A percentile compares a stretch with the other conserved stretches of the same genome.
phyloP scores from a whole-genome alignment of 2,329 filamentous ascomycete species.

The Dryadomyces sulphureus region DNA sequence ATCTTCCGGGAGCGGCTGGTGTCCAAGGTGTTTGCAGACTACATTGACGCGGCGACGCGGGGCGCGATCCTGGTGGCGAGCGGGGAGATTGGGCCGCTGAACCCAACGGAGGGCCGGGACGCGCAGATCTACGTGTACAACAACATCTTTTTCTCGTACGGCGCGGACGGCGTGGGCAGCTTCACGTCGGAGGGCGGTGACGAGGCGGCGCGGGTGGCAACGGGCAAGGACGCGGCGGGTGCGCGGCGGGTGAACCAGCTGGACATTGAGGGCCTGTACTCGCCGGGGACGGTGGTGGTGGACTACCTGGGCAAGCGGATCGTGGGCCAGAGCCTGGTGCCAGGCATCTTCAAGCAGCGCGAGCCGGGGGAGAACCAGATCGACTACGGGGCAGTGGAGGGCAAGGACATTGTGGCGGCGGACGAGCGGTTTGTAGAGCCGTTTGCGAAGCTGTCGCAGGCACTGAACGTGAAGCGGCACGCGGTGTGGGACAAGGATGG shows the following conservation, averaged over 20 bases:
- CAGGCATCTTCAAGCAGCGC: slow-evolving; percentile 96
- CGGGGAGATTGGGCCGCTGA: slow-evolving; percentile 83
- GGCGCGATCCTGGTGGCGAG: slow-evolving; percentile 85
- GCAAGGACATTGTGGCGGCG: slow-evolving; percentile 85
- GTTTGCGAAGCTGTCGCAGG: slow-evolving; percentile 83
- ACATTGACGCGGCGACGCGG: slow-evolving; percentile 85
- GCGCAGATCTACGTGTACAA: slow-evolving; percentile 99
- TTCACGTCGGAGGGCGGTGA: slow-evolving; percentile 95
- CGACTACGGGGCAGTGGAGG: slow-evolving; percentile 95
- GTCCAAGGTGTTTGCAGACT: slow-evolving; percentile 94
- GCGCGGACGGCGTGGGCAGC: slow-evolving; percentile 91
- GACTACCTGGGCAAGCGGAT: slow-evolving; percentile 96
- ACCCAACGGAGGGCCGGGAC: slow-evolving; percentile 82
- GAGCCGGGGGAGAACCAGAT: slow-evolving; percentile 98
- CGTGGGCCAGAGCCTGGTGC: slow-evolving; percentile 94
- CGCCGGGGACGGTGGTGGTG: slow-evolving; percentile 87
- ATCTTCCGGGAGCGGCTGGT: slow-evolving; percentile 90
- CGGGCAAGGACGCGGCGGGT: slow-evolving; percentile 89
- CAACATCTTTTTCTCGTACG: slow-evolving; percentile 99
- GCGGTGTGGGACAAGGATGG: slow-evolving; percentile 96
- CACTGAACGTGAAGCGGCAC: slow-evolving; percentile 84
- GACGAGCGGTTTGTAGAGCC: slow-evolving; percentile 72
- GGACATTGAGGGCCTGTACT: slow-evolving; percentile 88
- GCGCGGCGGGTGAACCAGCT: slow-evolving; percentile 94
- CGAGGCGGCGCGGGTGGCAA: slow-evolving; percentile 87